A percentile compares a stretch with the other conserved stretches of the same genome.
These are phyloP conservation scores for Rubia peregrina DNA, from an alignment of 305 asterid species.

Conservation along the genomic window DNA sequence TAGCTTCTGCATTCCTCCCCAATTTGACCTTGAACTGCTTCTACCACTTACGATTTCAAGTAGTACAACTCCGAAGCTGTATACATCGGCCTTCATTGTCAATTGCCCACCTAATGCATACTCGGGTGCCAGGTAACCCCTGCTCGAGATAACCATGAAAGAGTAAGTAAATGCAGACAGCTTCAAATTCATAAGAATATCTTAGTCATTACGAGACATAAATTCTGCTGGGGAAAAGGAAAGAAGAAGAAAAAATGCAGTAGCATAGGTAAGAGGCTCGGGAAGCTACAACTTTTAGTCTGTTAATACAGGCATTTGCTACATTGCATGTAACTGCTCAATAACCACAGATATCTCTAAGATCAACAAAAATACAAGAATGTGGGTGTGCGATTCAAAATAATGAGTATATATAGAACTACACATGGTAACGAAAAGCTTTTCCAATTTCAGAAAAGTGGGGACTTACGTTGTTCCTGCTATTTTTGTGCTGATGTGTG, in stretches of 20 bases:
- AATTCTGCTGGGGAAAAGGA: background rate
- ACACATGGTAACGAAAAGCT: background rate
- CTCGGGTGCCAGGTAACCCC: conserved; percentile 95
- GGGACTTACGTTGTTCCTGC: conserved; percentile 87
- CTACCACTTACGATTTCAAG: conserved; percentile 72
- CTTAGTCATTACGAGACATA: background rate
- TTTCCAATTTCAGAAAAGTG: background rate
- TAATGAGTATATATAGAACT: background rate
- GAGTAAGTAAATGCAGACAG: conserved; percentile 3
- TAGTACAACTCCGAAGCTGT: conserved; percentile 72
- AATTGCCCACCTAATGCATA: conserved; percentile 84
- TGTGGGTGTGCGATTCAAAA: background rate
- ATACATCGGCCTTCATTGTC: conserved; percentile 81
- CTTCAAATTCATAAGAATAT: background rate
- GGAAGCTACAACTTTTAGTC: too few relatives aligned
- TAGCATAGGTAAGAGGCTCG: background rate
- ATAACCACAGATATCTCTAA: background rate
- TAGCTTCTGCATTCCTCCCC: conserved; percentile 51
- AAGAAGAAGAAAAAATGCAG: background rate
- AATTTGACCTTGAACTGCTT: conserved; percentile 49
- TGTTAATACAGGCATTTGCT: background rate
- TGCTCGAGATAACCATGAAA: conserved; percentile 34
- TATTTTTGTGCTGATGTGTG: conserved; percentile 84
- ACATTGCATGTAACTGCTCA: background rate
- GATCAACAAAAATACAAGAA: conserved; percentile 4